phyloP scores from a whole-genome alignment of 2,329 filamentous ascomycete genomes.

The Neopestalotiopsis clavispora region DNA sequence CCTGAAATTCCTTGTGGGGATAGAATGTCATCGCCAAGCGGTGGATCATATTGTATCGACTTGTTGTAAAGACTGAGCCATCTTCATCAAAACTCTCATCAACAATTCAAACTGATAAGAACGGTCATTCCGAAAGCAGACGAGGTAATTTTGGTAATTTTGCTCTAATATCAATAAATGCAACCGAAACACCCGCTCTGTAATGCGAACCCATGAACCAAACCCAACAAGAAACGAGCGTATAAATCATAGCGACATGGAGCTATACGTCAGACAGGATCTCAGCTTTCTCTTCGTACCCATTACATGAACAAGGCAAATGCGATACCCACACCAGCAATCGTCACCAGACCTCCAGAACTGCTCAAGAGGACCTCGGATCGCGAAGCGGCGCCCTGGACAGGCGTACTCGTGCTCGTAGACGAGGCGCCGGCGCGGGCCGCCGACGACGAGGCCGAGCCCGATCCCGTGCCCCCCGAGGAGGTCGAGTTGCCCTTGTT shows the following conservation, averaged over 20 bases:
- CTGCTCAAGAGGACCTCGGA: background rate
- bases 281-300: background rate
- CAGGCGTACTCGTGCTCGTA: background rate
- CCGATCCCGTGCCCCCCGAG: background rate
- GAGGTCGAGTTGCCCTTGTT: conserved; percentile 2
- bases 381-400: conserved; percentile 8
- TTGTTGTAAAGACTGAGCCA: too few species aligned
- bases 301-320: conserved; percentile 18
- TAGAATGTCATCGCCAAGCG: too few species aligned
- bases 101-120: too few species aligned
- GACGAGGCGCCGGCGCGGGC: background rate
- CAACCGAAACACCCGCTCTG: conserved; percentile 1
- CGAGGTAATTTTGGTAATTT: background rate
- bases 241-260: background rate
- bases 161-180: background rate
- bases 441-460: conserved; percentile 11
- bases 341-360: conserved; percentile 15
- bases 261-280: background rate
- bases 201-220: background rate
- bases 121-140: too few species aligned
- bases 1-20: too few species aligned
- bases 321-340: conserved; percentile 18
- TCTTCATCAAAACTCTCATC: too few species aligned
- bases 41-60: too few species aligned
- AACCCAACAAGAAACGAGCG: background rate